Conservation (phyloP, 768 basidiomycete genomes). For the Dictyophora rubrovolvata region DNA sequence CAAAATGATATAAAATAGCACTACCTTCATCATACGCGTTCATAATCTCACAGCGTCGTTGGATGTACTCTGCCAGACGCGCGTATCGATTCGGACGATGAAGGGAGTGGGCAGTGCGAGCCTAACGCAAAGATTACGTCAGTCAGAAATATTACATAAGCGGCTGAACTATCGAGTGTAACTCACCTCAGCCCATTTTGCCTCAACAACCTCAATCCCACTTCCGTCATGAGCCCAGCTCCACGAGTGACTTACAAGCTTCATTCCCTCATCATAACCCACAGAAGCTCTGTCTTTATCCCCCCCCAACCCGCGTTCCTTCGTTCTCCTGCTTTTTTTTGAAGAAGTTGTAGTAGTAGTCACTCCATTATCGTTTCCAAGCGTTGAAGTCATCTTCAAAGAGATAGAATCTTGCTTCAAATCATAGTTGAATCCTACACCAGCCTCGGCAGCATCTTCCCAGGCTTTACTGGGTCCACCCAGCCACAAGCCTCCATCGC, state of each 20-base stretch:
- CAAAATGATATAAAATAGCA: neutral
- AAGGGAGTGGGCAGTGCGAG: slow-evolving; percentile 39
- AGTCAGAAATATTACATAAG: neutral
- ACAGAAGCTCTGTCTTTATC: slow-evolving; percentile 8
- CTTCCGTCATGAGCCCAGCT: slow-evolving; percentile 73
- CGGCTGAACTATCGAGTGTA: neutral
- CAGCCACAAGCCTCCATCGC: neutral
- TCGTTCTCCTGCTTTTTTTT: slow-evolving; percentile 15
- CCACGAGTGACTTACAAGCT: slow-evolving; percentile 58
- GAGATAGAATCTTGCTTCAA: slow-evolving; percentile 15
- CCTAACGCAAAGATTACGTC: slow-evolving; percentile 24
- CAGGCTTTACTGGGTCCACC: slow-evolving; percentile 12
- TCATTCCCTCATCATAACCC: slow-evolving; percentile 5
- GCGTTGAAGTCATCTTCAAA: slow-evolving; percentile 24
- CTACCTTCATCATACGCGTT: neutral
- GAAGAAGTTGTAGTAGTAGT: slow-evolving; percentile 21
- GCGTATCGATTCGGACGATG: slow-evolving; percentile 47
- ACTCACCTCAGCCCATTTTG: slow-evolving; percentile 53
- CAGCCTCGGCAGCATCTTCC: neutral
- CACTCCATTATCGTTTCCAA: slow-evolving; percentile 17
- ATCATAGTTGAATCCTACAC: slow-evolving; percentile 21
- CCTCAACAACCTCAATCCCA: slow-evolving; percentile 59
- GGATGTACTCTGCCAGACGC: slow-evolving; percentile 55
- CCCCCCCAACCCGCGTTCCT: slow-evolving; percentile 2
- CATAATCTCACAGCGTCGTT: slow-evolving; percentile 31